Percentiles rank a stretch among this genome's conserved stretches.
phyloP scores from a whole-genome alignment of 2,329 filamentous ascomycete genomes.

The Sphaerulina musiva region DNA sequence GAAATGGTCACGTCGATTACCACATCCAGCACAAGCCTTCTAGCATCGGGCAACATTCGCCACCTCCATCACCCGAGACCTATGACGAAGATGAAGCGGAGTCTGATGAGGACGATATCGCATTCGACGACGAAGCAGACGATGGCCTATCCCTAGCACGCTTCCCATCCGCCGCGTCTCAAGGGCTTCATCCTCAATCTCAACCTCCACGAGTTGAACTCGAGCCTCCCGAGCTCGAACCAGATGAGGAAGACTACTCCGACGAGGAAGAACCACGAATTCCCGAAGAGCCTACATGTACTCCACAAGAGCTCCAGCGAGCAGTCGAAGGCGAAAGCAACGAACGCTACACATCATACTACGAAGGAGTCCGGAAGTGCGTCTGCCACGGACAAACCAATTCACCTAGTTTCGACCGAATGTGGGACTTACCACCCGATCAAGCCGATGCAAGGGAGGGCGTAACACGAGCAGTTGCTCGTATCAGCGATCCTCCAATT shows the following conservation, averaged over 20 bases:
- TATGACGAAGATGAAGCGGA: slow-evolving; percentile 20
- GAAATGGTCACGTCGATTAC: slow-evolving; percentile 23
- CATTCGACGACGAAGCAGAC: slow-evolving; percentile 25
- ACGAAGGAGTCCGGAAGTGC: slow-evolving; percentile 28
- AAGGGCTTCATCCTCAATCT: slow-evolving; percentile 16
- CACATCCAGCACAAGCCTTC: slow-evolving; percentile 20
- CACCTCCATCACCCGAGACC: slow-evolving; percentile 21
- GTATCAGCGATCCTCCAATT: slow-evolving; percentile 16
- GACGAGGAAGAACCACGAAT: slow-evolving; percentile 28
- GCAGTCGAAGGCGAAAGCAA: slow-evolving; percentile 26
- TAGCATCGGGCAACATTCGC: slow-evolving; percentile 24
- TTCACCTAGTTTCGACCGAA: slow-evolving; percentile 25
- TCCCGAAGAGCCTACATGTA: slow-evolving; percentile 23
- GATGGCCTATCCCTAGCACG: slow-evolving; percentile 27
- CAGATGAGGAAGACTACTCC: slow-evolving; percentile 24
- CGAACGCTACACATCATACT: slow-evolving; percentile 24
- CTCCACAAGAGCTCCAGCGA: slow-evolving; percentile 22
- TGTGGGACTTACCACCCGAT: slow-evolving; percentile 30
- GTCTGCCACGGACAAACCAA: slow-evolving; percentile 28
- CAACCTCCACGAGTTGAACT: slow-evolving; percentile 8
- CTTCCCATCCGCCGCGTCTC: slow-evolving; percentile 28
- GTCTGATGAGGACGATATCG: slow-evolving; percentile 17
- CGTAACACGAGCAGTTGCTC: slow-evolving; percentile 26
- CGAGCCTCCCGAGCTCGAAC: slow-evolving; percentile 24
- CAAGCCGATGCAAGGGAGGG: slow-evolving; percentile 18